Evolutionary conservation across 257 asterid species (phyloP).

Genomic region (Solanum corneliomulleri): DNA sequence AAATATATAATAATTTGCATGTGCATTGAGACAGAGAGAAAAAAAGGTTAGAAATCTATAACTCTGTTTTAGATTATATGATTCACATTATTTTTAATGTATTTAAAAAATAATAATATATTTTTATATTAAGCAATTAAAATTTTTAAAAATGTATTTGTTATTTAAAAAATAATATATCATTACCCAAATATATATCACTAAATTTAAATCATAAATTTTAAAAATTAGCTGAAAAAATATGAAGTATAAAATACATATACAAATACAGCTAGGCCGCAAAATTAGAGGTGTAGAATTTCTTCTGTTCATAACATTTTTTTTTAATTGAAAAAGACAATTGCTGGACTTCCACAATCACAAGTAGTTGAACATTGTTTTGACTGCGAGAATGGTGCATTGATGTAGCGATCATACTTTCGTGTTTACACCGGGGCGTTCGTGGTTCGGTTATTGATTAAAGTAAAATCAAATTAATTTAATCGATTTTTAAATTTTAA

Average conservation of each 20-base stretch:
- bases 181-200: too few species aligned
- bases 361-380: not conserved
- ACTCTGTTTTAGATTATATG: not conserved
- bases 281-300: not conserved
- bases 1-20: not conserved
- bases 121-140: too few species aligned
- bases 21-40: not conserved
- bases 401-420: not conserved
- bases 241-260: too few species aligned
- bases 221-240: too few species aligned
- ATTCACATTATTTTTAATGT: not conserved
- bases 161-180: too few species aligned
- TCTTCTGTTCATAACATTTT: not conserved
- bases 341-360: not conserved
- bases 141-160: too few species aligned
- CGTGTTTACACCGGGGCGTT: not conserved
- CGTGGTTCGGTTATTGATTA: too few species aligned
- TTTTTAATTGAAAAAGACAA: not conserved
- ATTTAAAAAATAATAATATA: too few species aligned
- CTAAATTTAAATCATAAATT: too few species aligned
- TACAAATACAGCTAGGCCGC: not conserved
- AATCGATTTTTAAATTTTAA: fast-evolving
- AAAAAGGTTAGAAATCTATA: not conserved
- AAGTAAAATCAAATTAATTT: too few species aligned
- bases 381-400: not conserved